phyloP scores from a whole-genome alignment of 768 basidiomycete genomes.

The Boletus patriciae region DNA sequence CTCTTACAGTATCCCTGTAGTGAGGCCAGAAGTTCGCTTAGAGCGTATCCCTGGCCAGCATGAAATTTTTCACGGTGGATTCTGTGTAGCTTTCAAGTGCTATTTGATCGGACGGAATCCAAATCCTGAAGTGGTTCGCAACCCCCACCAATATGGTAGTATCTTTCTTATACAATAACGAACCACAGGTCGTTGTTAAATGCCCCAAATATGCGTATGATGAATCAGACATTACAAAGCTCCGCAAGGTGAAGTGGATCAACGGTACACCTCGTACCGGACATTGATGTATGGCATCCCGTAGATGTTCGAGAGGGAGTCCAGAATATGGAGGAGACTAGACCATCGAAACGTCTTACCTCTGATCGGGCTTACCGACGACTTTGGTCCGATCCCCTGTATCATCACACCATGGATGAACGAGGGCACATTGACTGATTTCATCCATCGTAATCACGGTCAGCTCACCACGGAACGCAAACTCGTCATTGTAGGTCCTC shows the following conservation, averaged over 20 bases:
- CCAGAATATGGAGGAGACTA: conserved; percentile 1
- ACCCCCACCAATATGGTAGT: background rate
- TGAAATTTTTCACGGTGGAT: conserved; percentile 11
- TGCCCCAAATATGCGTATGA: conserved; percentile 3
- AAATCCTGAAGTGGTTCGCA: conserved; percentile 13
- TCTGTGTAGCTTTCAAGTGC: conserved; percentile 5
- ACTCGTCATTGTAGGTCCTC: conserved; percentile 2
- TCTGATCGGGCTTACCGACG: conserved; percentile 12
- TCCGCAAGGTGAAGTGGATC: conserved; percentile 6
- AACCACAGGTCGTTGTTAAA: conserved; percentile 11
- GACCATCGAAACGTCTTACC: conserved; percentile 13
- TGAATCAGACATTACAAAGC: background rate
- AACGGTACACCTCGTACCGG: background rate
- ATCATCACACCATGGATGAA: conserved; percentile 17
- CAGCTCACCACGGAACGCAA: conserved; percentile 2
- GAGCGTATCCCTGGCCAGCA: conserved; percentile 11
- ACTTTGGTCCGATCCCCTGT: conserved; percentile 7
- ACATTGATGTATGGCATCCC: background rate
- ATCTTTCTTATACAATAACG: background rate
- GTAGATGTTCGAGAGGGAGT: conserved; percentile 12
- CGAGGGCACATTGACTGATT: conserved; percentile 10
- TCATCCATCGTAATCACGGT: conserved; percentile 1
- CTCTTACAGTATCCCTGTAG: background rate
- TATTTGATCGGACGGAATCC: background rate
- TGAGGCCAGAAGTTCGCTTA: background rate